These are phyloP conservation scores for Aspergillus asperescens DNA, from an alignment of 495 filamentous ascomycete species.

Conservation along the genomic window DNA sequence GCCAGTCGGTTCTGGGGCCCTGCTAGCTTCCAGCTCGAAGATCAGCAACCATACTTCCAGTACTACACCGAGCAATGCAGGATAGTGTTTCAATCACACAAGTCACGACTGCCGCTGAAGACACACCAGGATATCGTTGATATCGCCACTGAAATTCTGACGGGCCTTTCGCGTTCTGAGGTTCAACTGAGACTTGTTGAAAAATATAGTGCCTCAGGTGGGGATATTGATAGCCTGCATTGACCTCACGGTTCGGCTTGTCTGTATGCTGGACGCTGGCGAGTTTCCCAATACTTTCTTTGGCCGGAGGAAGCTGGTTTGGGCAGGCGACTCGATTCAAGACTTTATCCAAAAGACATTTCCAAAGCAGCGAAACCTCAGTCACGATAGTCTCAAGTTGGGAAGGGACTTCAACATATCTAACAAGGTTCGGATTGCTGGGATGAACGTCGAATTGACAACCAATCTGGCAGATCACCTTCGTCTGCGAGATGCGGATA, in stretches of 20 bases:
- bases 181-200: neutral
- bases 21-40: no score
- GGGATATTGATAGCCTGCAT: neutral
- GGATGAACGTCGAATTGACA: slow-evolving; percentile 38
- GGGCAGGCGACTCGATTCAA: neutral
- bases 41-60: neutral
- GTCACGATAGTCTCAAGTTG: neutral
- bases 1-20: neutral
- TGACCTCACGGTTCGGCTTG: neutral
- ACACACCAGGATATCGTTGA: neutral
- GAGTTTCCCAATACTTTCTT: neutral
- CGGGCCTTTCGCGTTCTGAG: neutral
- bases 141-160: neutral
- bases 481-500: slow-evolving; percentile 33
- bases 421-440: slow-evolving; percentile 26
- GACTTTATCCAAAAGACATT: neutral
- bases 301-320: neutral
- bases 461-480: slow-evolving; percentile 44
- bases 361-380: neutral
- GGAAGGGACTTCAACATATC: neutral
- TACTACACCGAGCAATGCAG: neutral
- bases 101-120: neutral
- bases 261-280: neutral
- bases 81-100: neutral
- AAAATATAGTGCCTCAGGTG: neutral